Conservation (phyloP, 331 rosid species). For the Telfairia occidentalis region DNA sequence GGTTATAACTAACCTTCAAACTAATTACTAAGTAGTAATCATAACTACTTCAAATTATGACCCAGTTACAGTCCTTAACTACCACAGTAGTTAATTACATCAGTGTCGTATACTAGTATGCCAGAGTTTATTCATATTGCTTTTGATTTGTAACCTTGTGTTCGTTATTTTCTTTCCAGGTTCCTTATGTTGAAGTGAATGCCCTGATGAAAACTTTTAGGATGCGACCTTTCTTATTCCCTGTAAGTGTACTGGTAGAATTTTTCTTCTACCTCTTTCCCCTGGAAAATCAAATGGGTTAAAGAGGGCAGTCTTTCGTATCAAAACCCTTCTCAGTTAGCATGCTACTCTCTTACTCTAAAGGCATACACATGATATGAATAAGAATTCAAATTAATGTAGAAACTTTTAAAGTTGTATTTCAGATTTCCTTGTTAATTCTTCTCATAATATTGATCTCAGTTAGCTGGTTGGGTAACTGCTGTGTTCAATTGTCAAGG, state of each 20-base stretch:
- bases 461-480: conserved; percentile 89
- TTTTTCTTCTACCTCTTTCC: conserved; percentile 9
- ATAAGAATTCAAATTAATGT: background rate
- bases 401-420: background rate
- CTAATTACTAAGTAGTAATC: no score
- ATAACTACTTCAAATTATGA: no score
- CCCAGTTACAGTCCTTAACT: no score
- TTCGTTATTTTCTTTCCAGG: conserved; percentile 35
- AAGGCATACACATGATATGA: background rate
- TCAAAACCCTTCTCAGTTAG: background rate
- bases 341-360: background rate
- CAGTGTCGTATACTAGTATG: background rate
- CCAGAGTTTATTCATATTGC: background rate
- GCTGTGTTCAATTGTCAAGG: conserved; percentile 97
- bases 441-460: conserved; percentile 29
- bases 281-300: background rate
- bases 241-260: conserved; percentile 40
- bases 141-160: background rate
- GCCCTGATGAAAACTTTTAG: conserved; percentile 82
- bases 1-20: no score
- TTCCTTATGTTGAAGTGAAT: conserved; percentile 85
- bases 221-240: conserved; percentile 68
- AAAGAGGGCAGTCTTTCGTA: background rate
- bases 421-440: conserved; percentile 6
- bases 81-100: no score